Evolutionary conservation across 2,329 filamentous ascomycete species (phyloP), one percentile per base, ranked within the genome.

Genomic region (Beauveria sp.): DNA sequence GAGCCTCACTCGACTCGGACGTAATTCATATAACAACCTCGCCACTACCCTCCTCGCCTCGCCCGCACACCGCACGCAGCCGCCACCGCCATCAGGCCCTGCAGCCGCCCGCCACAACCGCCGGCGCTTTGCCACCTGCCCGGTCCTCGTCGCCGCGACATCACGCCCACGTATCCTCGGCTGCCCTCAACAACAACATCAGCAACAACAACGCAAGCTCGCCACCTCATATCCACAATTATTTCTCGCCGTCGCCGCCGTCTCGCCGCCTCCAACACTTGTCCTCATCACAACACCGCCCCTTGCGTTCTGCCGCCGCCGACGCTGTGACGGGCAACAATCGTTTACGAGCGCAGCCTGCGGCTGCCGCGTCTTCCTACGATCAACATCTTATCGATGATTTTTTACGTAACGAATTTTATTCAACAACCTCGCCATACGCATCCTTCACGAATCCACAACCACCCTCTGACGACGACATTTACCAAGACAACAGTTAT

Each of bases 371-470:
- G 37, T 5, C 47, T 18, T 8, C 47, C 24, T 41, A 52, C 48
- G 68, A 72, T 26, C 66, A 71, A 46, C 60, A 64, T 18, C 67
- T 66, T 41, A 63, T 75, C 22, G 58, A 57, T 46, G 64, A 62
- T n/a, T 59, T 75, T 28, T 63, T 66, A 46, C 67, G 70, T 44
- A 62, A 62, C 55, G 67, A 72, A 16, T 73, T 73, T 58, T 75
- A 72, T 10, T 75, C 73, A 16, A 16, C 34, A 37, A 16, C 14
- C 2, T 73, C 74, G 22, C 68, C 64, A 16, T 75, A 75, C 55
- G 71, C 72, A 5, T 64, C 68, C 44, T 70, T 74, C 62, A 65
- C 63, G 22, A 51, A 61, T 20, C 59, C 62, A 50, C 24, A 9
- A 14, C 46, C 40, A n/a, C 64, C 44, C 8, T 30, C 20, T 3